Conservation (phyloP, 2,329 filamentous ascomycete genomes). For the Scedosporium aurantiacum region DNA sequence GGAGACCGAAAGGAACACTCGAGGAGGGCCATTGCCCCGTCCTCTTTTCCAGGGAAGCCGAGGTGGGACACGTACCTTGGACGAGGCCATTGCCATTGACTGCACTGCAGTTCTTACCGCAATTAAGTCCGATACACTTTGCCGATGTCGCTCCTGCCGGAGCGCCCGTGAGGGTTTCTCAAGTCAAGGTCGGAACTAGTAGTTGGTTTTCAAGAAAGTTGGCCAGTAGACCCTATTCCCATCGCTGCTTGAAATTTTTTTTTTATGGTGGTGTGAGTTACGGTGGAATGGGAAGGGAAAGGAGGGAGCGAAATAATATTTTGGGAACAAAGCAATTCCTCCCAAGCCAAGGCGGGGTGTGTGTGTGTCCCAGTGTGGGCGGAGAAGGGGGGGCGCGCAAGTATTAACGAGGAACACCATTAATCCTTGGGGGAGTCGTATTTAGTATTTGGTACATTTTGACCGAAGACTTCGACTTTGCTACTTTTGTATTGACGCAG, state of each 20-base stretch:
- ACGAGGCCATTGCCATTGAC: slow-evolving; percentile 47
- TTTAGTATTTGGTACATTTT: neutral
- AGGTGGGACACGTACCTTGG: slow-evolving; percentile 38
- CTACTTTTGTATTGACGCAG: neutral
- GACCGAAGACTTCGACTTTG: neutral
- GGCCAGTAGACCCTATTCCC: neutral
- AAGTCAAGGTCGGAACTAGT: neutral
- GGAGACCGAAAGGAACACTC: neutral
- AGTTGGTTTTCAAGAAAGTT: neutral
- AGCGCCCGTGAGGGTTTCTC: neutral
- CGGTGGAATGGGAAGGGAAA: slow-evolving; percentile 12
- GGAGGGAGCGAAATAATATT: slow-evolving; percentile 28
- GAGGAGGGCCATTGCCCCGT: neutral
- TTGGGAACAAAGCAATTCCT: slow-evolving; percentile 21
- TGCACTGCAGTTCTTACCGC: neutral
- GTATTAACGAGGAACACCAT: slow-evolving; percentile 11
- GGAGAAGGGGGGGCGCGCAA: slow-evolving; percentile 8
- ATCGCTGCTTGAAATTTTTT: neutral
- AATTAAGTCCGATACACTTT: neutral
- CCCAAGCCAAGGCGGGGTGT: slow-evolving; percentile 11
- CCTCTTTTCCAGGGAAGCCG: neutral
- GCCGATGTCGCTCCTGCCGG: slow-evolving; percentile 3
- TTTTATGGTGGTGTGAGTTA: neutral
- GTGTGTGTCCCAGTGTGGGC: slow-evolving; percentile 7
- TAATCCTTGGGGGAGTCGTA: neutral